phyloP scores from a whole-genome alignment of 257 asterid species.

The Solanum chilense region DNA sequence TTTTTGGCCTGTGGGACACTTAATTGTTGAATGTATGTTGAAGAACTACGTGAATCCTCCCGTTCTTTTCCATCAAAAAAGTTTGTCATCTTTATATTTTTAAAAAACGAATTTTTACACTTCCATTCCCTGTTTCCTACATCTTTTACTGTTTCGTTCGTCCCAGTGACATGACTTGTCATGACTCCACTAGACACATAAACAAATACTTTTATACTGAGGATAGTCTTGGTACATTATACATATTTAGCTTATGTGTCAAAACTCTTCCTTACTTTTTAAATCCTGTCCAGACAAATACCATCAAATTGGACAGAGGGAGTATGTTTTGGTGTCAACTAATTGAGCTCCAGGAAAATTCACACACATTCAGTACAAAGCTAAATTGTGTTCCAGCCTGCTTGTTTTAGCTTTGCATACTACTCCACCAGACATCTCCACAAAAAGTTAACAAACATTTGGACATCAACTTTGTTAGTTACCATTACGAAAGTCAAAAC shows the following conservation, averaged over 20 bases:
- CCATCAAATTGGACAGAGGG: not conserved
- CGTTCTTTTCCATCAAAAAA: not conserved
- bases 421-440: not conserved
- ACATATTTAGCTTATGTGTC: not conserved
- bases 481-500: not conserved
- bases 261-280: not conserved
- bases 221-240: not conserved
- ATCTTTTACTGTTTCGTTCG: not conserved
- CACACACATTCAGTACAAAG: not conserved
- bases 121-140: not conserved
- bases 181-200: not conserved
- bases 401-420: not conserved
- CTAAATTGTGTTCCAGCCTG: not conserved
- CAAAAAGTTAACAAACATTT: not conserved
- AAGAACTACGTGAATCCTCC: not conserved
- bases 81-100: not conserved
- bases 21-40: not conserved
- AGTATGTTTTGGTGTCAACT: not conserved
- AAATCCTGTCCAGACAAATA: not conserved
- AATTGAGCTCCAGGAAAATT: not conserved
- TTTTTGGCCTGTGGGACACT: not conserved
- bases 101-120: not conserved
- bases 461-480: not conserved
- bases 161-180: not conserved
- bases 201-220: not conserved